Conservation (phyloP, 140 eudicot species). For the Oenanthe javanica region DNA sequence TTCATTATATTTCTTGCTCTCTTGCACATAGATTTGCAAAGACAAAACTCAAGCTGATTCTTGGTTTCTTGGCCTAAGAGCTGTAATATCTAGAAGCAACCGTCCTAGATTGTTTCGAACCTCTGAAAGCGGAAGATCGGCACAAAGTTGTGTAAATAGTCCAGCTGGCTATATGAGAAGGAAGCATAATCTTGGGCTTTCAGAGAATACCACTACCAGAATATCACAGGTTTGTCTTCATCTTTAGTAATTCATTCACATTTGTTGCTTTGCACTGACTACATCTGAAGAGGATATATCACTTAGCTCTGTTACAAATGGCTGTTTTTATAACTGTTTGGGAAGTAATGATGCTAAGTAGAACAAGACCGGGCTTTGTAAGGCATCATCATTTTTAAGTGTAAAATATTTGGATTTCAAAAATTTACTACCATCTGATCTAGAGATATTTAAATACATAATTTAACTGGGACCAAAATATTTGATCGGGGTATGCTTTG, state of each 20-base stretch:
- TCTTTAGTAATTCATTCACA: not conserved
- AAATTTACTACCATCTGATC: not conserved
- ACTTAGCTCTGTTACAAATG: not conserved
- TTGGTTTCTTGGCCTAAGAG: conserved; percentile 59
- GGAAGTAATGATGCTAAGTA: not conserved
- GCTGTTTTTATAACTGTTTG: not conserved
- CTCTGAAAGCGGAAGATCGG: conserved; percentile 24
- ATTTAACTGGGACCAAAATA: not conserved
- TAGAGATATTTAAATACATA: not conserved
- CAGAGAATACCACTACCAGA: conserved; percentile 29
- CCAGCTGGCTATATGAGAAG: conserved; percentile 49
- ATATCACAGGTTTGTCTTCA: conserved; percentile 30
- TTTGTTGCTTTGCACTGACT: not conserved
- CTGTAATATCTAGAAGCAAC: conserved; percentile 42
- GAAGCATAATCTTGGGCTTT: conserved; percentile 43
- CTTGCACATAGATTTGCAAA: conserved; percentile 42
- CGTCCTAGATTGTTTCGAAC: conserved; percentile 9
- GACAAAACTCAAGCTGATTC: conserved; percentile 60
- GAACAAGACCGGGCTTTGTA: not conserved
- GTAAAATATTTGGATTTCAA: not conserved
- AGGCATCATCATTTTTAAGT: not conserved
- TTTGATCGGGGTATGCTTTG: not conserved
- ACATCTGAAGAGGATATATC: not conserved
- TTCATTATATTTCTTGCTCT: not conserved
- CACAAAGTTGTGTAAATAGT: conserved; percentile 45